Conservation (phyloP, 2,329 filamentous ascomycete genomes). For the Reticulascus tulasneorum region DNA sequence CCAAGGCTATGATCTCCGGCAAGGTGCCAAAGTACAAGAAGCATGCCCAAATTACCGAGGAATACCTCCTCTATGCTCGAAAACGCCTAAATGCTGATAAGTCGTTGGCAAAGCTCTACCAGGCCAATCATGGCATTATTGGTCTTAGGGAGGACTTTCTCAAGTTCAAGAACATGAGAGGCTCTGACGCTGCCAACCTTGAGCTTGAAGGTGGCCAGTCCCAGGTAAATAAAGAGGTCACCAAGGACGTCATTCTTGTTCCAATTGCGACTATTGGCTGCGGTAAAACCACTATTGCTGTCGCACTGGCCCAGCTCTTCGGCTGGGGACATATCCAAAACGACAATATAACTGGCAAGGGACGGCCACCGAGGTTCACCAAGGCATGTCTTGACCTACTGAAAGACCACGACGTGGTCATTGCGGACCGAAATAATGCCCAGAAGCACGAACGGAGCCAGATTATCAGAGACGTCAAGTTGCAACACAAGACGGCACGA, state of each 20-base stretch:
- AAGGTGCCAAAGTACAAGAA: slow-evolving; percentile 77
- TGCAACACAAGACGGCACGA: slow-evolving; percentile 57
- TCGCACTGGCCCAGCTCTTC: slow-evolving; percentile 79
- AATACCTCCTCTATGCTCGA: slow-evolving; percentile 81
- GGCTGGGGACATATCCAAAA: slow-evolving; percentile 94
- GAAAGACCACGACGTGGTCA: slow-evolving; percentile 64
- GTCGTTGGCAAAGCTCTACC: slow-evolving; percentile 66
- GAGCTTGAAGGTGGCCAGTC: slow-evolving; percentile 56
- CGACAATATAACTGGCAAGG: slow-evolving; percentile 83
- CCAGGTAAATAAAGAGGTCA: slow-evolving; percentile 46
- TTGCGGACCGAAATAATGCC: slow-evolving; percentile 94
- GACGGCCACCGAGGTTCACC: slow-evolving; percentile 74
- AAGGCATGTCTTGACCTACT: slow-evolving; percentile 64
- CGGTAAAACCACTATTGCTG: slow-evolving; percentile 89
- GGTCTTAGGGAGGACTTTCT: slow-evolving; percentile 84
- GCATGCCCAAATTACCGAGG: slow-evolving; percentile 82
- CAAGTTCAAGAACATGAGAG: slow-evolving; percentile 75
- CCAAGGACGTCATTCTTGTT: slow-evolving; percentile 71
- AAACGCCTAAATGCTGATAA: slow-evolving; percentile 67
- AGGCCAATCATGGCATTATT: slow-evolving; percentile 92
- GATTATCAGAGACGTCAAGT: slow-evolving; percentile 72
- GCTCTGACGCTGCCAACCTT: slow-evolving; percentile 79
- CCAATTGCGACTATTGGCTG: slow-evolving; percentile 93
- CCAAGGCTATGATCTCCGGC: slow-evolving; percentile 78
- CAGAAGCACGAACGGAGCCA: slow-evolving; percentile 83